Conservation (phyloP, 2,329 filamentous ascomycete species). For the Didymella keratinophila region DNA sequence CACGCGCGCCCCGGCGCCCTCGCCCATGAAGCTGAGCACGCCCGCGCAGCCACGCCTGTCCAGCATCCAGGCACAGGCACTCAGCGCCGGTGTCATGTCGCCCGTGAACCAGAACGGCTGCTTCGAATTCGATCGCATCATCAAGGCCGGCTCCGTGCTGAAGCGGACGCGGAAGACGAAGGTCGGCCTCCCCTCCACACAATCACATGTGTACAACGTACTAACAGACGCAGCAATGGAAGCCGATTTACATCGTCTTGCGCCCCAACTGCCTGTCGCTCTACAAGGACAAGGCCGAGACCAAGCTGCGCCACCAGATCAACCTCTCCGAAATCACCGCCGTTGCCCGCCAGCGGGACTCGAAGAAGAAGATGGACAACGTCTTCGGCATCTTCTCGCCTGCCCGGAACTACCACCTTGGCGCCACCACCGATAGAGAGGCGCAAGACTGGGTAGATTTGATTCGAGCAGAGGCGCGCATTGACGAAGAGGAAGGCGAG, state of each 20-base stretch:
- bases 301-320: constrained; percentile 87
- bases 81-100: constrained; percentile 68
- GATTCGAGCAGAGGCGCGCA: constrained; percentile 79
- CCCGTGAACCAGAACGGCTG: constrained; percentile 94
- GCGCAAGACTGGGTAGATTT: constrained; percentile 86
- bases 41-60: constrained; percentile 37
- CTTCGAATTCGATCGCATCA: constrained; percentile 92
- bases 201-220: background rate
- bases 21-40: constrained; percentile 38
- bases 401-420: constrained; percentile 88
- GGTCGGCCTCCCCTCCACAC: constrained; percentile 52
- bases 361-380: constrained; percentile 84
- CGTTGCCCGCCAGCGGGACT: constrained; percentile 85
- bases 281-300: constrained; percentile 91
- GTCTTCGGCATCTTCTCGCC: constrained; percentile 94
- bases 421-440: constrained; percentile 75
- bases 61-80: constrained; percentile 29
- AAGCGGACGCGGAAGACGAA: constrained; percentile 95
- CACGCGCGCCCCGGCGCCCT: constrained; percentile 17
- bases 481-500: constrained; percentile 88
- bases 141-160: constrained; percentile 85
- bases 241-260: constrained; percentile 85
- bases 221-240: constrained; percentile 74
- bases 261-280: constrained; percentile 89
- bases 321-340: constrained; percentile 89